Base-by-base conservation (phyloP, 768 basidiomycete species). In the Exidia glandulosa region DNA sequence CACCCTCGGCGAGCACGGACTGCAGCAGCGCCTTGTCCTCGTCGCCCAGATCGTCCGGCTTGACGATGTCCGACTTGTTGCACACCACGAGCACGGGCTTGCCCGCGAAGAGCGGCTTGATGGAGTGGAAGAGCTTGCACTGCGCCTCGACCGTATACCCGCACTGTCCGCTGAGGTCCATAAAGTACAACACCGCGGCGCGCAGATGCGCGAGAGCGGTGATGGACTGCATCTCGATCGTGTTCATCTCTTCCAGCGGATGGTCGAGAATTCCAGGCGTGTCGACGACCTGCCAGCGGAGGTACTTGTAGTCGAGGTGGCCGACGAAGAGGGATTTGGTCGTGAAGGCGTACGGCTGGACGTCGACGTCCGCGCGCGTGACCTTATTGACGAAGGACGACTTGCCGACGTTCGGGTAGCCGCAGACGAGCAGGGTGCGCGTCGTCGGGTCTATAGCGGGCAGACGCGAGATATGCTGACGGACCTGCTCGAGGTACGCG, bases 381-480 rank as follows among this genome's bases (percentile, higher is more conserved):
- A 99, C 92, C 75, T 98, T 98, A 85, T 99, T 99, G 67, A 99
- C 94, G 74, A 99, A 99, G 27, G 93, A 95, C 14, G 94, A 96
- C 76, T 99, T 99, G 60, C 96, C 96, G 70, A 99, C 96, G 71
- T 99, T 99, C 19, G 96, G 96, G 75, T 98, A 99, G 59, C 96
- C 96, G 69, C 96, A 98, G 67, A 99, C 90, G 64, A 99, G 83
- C 62, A 99, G 87, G 0, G 96, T 99, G 57, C 96, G 87, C 25
- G 96, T 97, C 74, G 92, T 97, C 30, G 96, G 96, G 71, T 99
- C 95, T 74, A 99, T 98, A 25, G 91, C 85, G 31, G 96, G 96
- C 54, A 99, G 85, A 84, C 96, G 94, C 41, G 92, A 94, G 66
- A 99, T 94, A 72, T 99, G 96, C 77, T 99, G 96, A 58, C 96